Conservation (phyloP, 2,329 filamentous ascomycete species). For the Paracorniculantispora psalliotae region DNA sequence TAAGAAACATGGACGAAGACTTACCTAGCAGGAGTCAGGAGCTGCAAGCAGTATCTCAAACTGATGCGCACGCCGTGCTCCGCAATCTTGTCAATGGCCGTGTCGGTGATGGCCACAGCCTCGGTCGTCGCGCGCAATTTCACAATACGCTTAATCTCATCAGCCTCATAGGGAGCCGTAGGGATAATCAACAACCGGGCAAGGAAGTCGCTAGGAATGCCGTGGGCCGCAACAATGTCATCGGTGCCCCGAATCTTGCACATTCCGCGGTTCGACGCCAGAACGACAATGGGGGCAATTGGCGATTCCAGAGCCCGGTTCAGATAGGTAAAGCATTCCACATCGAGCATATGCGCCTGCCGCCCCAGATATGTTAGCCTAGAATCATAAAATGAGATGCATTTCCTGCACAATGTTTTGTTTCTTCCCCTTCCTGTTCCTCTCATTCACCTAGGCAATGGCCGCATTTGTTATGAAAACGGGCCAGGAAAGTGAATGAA, state of each 20-base stretch:
- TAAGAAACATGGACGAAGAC: constrained; percentile 21
- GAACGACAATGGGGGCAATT: constrained; percentile 93
- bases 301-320: constrained; percentile 95
- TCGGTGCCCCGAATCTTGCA: constrained; percentile 86
- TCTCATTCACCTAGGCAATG: neutral
- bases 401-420: constrained; percentile 2
- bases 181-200: constrained; percentile 93
- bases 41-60: constrained; percentile 85
- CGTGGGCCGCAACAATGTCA: constrained; percentile 80
- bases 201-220: constrained; percentile 89
- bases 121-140: constrained; percentile 79
- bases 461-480: neutral
- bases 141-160: constrained; percentile 92
- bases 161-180: constrained; percentile 79
- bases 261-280: constrained; percentile 94
- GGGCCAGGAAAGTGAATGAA: neutral
- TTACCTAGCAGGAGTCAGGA: constrained; percentile 78
- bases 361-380: constrained; percentile 17
- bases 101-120: constrained; percentile 70
- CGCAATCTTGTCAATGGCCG: constrained; percentile 80
- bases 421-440: neutral
- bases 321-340: constrained; percentile 98
- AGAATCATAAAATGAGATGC: neutral
- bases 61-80: constrained; percentile 85
- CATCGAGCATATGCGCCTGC: constrained; percentile 97